phyloP scores from a whole-genome alignment of 192 early-diverging fungal genomes.

The Coemansia aciculifera region DNA sequence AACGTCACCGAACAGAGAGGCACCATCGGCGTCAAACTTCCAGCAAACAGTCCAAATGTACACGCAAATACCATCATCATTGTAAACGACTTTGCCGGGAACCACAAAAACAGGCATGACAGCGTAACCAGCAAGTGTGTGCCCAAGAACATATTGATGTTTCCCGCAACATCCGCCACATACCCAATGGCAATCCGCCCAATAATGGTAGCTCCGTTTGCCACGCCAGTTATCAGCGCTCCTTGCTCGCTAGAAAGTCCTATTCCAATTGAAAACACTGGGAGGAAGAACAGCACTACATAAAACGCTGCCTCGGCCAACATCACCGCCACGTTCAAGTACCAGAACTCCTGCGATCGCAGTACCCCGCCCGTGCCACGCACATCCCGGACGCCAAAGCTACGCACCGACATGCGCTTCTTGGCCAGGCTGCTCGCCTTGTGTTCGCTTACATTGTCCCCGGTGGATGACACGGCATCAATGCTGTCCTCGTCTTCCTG shows the following conservation, averaged over 20 bases:
- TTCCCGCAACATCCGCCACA: conserved; percentile 60
- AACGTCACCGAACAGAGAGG: conserved; percentile 55
- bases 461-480: conserved; percentile 23
- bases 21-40: conserved; percentile 54
- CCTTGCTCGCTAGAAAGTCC: conserved; percentile 61
- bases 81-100: conserved; percentile 55
- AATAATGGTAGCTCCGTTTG: conserved; percentile 64
- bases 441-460: conserved; percentile 39
- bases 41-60: conserved; percentile 53
- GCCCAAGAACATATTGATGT: conserved; percentile 57
- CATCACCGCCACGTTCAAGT: conserved; percentile 55
- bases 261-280: conserved; percentile 59
- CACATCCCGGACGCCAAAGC: conserved; percentile 56
- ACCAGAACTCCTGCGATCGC: conserved; percentile 55
- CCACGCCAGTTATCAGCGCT: conserved; percentile 63
- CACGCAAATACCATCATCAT: conserved; percentile 56
- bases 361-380: conserved; percentile 48
- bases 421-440: conserved; percentile 42
- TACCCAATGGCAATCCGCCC: conserved; percentile 67
- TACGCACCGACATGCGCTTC: conserved; percentile 56
- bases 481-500: conserved; percentile 48
- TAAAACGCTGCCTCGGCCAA: conserved; percentile 55
- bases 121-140: conserved; percentile 49
- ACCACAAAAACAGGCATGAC: conserved; percentile 54
- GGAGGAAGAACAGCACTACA: conserved; percentile 47